Evolutionary conservation across 2,329 filamentous ascomycete genomes (phyloP).

Genomic region (Blumeriella jaapii): DNA sequence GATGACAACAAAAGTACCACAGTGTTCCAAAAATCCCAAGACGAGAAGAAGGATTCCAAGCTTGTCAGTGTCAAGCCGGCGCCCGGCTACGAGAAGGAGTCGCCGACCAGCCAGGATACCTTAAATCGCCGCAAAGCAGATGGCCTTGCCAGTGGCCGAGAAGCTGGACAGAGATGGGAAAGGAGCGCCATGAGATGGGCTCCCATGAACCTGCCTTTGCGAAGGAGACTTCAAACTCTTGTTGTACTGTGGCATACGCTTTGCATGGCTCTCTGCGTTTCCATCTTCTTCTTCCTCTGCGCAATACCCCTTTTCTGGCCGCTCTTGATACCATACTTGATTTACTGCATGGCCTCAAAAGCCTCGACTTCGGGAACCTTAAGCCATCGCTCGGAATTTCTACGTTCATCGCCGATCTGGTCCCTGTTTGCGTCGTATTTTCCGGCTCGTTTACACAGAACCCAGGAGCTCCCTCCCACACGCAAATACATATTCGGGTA

Average conservation of each 20-base stretch:
- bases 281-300: slow-evolving; percentile 81
- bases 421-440: slow-evolving; percentile 87
- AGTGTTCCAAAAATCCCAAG: slow-evolving; percentile 19
- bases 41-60: slow-evolving; percentile 16
- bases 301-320: slow-evolving; percentile 91
- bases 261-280: slow-evolving; percentile 57
- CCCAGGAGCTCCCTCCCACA: slow-evolving; percentile 63
- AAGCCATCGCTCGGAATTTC: slow-evolving; percentile 59
- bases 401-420: slow-evolving; percentile 69
- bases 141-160: slow-evolving; percentile 21
- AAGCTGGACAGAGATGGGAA: slow-evolving; percentile 27
- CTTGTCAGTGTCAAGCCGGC: slow-evolving; percentile 21
- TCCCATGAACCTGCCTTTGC: slow-evolving; percentile 61
- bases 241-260: slow-evolving; percentile 66
- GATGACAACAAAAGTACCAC: slow-evolving; percentile 8
- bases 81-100: slow-evolving; percentile 13
- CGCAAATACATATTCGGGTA: slow-evolving; percentile 96
- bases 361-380: slow-evolving; percentile 67
- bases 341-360: slow-evolving; percentile 73
- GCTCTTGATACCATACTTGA: slow-evolving; percentile 59
- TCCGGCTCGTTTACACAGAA: slow-evolving; percentile 78
- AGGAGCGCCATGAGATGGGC: slow-evolving; percentile 63
- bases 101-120: slow-evolving; percentile 6
- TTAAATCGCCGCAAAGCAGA: slow-evolving; percentile 16
- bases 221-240: slow-evolving; percentile 64